Percentiles rank a stretch among this genome's conserved stretches.
Conservation (phyloP, 2,329 filamentous ascomycete species). For the Ceratocystis alfenasii region DNA sequence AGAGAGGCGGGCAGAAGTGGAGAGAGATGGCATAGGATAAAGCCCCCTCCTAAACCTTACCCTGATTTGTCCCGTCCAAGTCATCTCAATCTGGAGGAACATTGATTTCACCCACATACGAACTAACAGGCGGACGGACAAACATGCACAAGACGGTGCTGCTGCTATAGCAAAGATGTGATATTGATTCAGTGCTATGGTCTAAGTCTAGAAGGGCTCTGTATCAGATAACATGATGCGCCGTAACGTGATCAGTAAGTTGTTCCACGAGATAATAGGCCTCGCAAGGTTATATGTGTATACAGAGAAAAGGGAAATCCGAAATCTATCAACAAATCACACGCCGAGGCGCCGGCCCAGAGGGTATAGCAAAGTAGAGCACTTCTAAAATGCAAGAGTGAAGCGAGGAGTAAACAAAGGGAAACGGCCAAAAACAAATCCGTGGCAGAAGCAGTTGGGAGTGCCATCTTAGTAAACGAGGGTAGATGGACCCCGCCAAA, state of each 20-base stretch:
- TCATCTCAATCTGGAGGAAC: background rate
- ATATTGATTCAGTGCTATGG: background rate
- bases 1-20: background rate
- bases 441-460: no score
- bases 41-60: background rate
- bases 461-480: no score
- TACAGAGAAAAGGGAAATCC: background rate
- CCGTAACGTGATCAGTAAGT: background rate
- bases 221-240: background rate
- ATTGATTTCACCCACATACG: background rate
- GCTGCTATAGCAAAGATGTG: background rate
- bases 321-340: constrained; percentile 12
- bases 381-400: constrained; percentile 19
- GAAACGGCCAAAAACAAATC: background rate
- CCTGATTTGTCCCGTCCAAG: background rate
- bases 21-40: background rate
- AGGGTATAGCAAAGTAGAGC: constrained; percentile 4
- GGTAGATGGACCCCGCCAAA: background rate
- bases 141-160: background rate
- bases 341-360: background rate
- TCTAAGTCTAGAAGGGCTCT: background rate
- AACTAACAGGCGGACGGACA: no score
- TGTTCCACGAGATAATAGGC: background rate
- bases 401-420: constrained; percentile 23
- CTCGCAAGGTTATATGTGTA: background rate